A percentile compares a stretch with the other conserved stretches of the same genome.
Conservation (phyloP, 192 early-diverging fungal species). For the Gryganskiella cystojenkinii region DNA sequence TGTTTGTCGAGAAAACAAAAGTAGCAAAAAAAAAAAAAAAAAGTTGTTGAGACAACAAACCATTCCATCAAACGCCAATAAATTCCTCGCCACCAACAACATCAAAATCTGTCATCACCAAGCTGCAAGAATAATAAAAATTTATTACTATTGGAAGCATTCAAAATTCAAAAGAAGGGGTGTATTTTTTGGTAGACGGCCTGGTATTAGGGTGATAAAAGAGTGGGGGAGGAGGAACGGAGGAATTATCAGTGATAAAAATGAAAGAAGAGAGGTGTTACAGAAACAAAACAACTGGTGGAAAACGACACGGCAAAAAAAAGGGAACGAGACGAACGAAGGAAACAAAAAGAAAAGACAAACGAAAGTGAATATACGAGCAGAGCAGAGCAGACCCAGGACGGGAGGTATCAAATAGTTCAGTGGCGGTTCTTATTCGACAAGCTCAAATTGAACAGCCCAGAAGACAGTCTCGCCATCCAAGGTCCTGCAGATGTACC, state of each 20-base stretch:
- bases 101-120: too few species aligned
- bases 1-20: too few species aligned
- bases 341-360: not conserved
- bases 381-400: not conserved
- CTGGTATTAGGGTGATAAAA: too few species aligned
- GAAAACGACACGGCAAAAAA: not conserved
- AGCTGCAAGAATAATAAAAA: too few species aligned
- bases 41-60: too few species aligned
- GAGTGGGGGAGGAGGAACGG: not conserved
- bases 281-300: not conserved
- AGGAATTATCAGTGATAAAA: not conserved
- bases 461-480: constrained; percentile 45
- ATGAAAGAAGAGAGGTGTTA: not conserved
- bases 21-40: too few species aligned
- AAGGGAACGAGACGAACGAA: not conserved
- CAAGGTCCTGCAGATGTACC: constrained; percentile 46
- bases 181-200: too few species aligned
- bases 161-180: too few species aligned
- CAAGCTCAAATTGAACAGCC: constrained; percentile 49
- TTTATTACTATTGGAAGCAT: too few species aligned
- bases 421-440: constrained; percentile 12
- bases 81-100: too few species aligned
- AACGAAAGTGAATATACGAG: not conserved
- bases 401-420: not conserved
- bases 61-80: too few species aligned